Percentiles rank a stretch among this genome's conserved stretches.
phyloP scores from a whole-genome alignment of 1,284 basidiomycete species.

The Grifola frondosa region DNA sequence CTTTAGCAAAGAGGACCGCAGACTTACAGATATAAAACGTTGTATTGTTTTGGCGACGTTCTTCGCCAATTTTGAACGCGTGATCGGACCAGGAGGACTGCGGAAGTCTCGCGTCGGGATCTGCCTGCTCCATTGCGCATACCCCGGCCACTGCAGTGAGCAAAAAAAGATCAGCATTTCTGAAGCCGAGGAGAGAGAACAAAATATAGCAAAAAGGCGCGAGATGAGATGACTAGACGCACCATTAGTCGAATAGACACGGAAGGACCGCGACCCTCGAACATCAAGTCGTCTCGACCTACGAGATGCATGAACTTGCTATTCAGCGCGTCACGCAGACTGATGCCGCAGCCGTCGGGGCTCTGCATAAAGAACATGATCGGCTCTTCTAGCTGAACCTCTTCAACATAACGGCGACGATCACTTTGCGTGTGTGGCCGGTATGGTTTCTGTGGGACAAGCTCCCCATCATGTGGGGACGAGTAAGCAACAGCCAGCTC shows the following conservation, averaged over 20 bases:
- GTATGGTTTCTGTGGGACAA: constrained; percentile 65
- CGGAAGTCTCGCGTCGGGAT: constrained; percentile 77
- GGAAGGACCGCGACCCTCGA: constrained; percentile 68
- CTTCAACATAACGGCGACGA: constrained; percentile 68
- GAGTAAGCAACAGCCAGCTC: constrained; percentile 13
- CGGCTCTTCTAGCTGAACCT: constrained; percentile 57
- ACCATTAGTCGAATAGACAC: constrained; percentile 75
- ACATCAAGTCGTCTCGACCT: constrained; percentile 60
- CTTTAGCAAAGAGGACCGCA: not conserved
- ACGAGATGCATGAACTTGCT: constrained; percentile 42
- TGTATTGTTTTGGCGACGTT: constrained; percentile 39
- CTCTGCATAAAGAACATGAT: constrained; percentile 58
- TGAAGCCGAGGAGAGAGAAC: not conserved
- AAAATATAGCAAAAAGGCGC: constrained; percentile 6
- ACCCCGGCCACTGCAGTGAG: constrained; percentile 66
- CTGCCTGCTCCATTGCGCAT: constrained; percentile 72
- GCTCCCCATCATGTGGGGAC: constrained; percentile 16
- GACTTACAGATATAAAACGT: constrained; percentile 37
- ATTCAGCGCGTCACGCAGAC: constrained; percentile 51
- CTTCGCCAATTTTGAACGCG: constrained; percentile 39
- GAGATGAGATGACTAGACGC: constrained; percentile 16
- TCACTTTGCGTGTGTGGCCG: constrained; percentile 74
- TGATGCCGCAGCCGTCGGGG: constrained; percentile 56
- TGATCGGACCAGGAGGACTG: constrained; percentile 68
- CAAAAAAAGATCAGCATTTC: constrained; percentile 4